Percentiles rank a stretch among this genome's conserved stretches.
Conservation (phyloP, 2,329 filamentous ascomycete genomes). For the Verticillium albo-atrum region DNA sequence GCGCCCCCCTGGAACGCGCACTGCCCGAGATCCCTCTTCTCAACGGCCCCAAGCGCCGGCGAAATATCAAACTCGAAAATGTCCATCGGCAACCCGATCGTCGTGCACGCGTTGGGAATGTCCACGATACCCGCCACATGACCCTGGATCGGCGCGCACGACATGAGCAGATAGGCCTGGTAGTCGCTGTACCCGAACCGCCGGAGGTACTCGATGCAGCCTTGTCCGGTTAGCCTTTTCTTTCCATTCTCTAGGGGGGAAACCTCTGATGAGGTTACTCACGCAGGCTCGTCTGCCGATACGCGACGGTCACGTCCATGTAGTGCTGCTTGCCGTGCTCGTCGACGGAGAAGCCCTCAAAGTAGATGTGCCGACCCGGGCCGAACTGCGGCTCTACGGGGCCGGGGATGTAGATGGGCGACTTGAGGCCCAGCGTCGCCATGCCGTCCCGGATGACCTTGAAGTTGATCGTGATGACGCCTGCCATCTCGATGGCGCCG, state of each 20-base stretch:
- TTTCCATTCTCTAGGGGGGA: not conserved
- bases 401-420: constrained; percentile 79
- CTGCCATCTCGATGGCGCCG: constrained; percentile 91
- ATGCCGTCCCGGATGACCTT: constrained; percentile 80
- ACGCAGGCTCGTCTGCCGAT: constrained; percentile 72
- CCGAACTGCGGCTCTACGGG: constrained; percentile 87
- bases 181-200: constrained; percentile 69
- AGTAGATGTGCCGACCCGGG: constrained; percentile 75
- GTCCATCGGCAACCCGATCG: constrained; percentile 82
- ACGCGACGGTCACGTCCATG: constrained; percentile 80
- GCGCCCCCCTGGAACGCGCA: constrained; percentile 61
- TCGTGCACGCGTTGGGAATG: constrained; percentile 88
- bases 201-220: constrained; percentile 74
- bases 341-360: constrained; percentile 88
- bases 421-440: constrained; percentile 69
- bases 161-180: constrained; percentile 81
- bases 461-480: constrained; percentile 86
- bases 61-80: constrained; percentile 93
- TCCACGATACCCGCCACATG: constrained; percentile 88
- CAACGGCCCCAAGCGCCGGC: constrained; percentile 50
- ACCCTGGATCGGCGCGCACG: constrained; percentile 81
- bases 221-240: constrained; percentile 15
- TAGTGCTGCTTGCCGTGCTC: constrained; percentile 86
- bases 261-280: constrained; percentile 14
- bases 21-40: constrained; percentile 23